phyloP scores from a whole-genome alignment of 2,329 filamentous ascomycete species.

The Cordyceps farinosa region DNA sequence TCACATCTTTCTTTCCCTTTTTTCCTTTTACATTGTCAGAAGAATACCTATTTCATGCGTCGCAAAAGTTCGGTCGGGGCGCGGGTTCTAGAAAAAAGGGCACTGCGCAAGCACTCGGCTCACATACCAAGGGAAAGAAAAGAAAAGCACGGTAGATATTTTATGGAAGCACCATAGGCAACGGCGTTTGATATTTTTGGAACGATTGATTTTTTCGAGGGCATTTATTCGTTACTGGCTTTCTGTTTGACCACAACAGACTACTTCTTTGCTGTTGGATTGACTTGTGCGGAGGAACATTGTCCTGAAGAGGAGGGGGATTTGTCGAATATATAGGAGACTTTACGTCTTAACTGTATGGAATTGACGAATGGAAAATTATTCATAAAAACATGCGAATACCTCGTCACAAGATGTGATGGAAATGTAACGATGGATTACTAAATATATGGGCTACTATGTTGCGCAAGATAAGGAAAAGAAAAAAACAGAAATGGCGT shows the following conservation, averaged over 20 bases:
- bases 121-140: background rate
- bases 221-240: background rate
- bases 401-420: background rate
- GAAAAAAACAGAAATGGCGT: background rate
- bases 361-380: background rate
- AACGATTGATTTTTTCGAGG: background rate
- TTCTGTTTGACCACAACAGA: background rate
- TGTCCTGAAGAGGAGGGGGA: background rate
- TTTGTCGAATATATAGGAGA: background rate
- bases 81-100: background rate
- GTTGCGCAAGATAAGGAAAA: background rate
- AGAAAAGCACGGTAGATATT: conserved; percentile 1
- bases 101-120: conserved; percentile 15
- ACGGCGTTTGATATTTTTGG: conserved; percentile 6
- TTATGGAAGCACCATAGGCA: conserved; percentile 8
- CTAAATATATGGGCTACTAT: background rate
- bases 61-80: background rate
- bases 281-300: background rate
- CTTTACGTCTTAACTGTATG: background rate
- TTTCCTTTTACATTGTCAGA: background rate
- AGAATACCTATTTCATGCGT: background rate
- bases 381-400: background rate
- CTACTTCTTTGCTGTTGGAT: background rate
- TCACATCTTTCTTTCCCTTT: background rate
- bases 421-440: background rate